Evolutionary conservation across 208 protist genomes (phyloP).

Genomic region (Acanthamoeba healyi): DNA sequence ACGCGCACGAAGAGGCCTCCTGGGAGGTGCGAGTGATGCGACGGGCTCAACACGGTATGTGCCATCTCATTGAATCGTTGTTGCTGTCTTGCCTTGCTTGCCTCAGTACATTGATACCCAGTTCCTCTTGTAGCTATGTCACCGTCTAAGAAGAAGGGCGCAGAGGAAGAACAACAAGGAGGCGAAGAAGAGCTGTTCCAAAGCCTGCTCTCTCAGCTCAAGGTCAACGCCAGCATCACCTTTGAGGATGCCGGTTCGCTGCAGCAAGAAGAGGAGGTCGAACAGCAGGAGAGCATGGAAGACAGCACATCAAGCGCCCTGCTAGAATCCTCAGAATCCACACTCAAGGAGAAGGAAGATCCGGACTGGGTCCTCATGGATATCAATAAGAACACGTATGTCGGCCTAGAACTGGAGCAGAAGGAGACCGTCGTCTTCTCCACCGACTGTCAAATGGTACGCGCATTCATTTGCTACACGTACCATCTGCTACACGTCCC

Average conservation of each 20-base stretch:
- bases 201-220: conserved; percentile 18
- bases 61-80: neutral
- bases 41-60: neutral
- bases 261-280: conserved; percentile 30
- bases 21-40: conserved; percentile 8
- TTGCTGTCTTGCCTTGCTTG: neutral
- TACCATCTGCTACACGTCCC: neutral
- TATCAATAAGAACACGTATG: neutral
- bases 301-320: neutral
- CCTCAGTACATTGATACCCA: no score
- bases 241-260: conserved; percentile 23
- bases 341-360: conserved; percentile 17
- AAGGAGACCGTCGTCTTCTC: conserved; percentile 47
- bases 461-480: neutral
- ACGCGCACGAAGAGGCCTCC: conserved; percentile 26
- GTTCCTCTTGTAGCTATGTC: neutral
- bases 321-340: neutral
- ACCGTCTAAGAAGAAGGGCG: neutral
- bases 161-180: neutral
- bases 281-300: neutral
- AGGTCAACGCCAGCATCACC: conserved; percentile 37
- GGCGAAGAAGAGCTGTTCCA: conserved; percentile 38
- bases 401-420: conserved; percentile 19
- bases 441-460: conserved; percentile 53
- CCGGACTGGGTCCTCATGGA: conserved; percentile 56